Evolutionary conservation across 495 filamentous ascomycete species (phyloP).

Genomic region (Beverwykella pulmonaria): DNA sequence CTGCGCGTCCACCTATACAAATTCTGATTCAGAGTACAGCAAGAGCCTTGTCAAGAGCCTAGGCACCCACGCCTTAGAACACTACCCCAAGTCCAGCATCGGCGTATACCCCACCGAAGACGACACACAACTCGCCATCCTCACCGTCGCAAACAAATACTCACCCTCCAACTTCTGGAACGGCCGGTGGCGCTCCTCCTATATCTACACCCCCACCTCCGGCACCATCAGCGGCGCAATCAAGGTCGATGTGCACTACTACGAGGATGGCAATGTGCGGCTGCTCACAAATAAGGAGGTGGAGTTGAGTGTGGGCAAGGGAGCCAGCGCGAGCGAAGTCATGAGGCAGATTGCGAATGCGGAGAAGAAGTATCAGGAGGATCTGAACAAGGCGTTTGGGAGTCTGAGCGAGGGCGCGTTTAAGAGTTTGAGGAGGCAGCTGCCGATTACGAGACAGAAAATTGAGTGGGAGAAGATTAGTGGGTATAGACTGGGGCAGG

Average conservation of each 20-base stretch:
- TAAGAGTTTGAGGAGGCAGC: slow-evolving; percentile 86
- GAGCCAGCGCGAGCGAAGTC: slow-evolving; percentile 66
- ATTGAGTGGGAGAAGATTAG: slow-evolving; percentile 99
- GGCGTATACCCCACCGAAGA: slow-evolving; percentile 79
- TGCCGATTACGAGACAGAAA: slow-evolving; percentile 97
- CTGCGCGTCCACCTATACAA: too few relatives aligned
- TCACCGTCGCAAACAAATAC: slow-evolving; percentile 93
- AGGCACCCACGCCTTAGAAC: slow-evolving; percentile 76
- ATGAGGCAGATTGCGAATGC: slow-evolving; percentile 70
- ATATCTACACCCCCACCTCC: slow-evolving; percentile 70
- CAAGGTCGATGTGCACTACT: slow-evolving; percentile 95
- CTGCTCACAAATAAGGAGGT: slow-evolving; percentile 82
- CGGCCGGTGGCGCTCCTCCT: slow-evolving; percentile 90
- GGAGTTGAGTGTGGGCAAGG: slow-evolving; percentile 55
- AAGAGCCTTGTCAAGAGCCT: slow-evolving; percentile 81
- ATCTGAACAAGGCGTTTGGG: slow-evolving; percentile 87
- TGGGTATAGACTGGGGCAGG: slow-evolving; percentile 72
- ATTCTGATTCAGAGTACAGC: slow-evolving; percentile 45
- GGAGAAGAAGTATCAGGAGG: slow-evolving; percentile 95
- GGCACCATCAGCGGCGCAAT: slow-evolving; percentile 66
- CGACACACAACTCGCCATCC: slow-evolving; percentile 73
- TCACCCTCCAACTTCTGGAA: slow-evolving; percentile 98
- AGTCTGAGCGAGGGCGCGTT: slow-evolving; percentile 90
- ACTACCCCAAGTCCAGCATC: slow-evolving; percentile 80
- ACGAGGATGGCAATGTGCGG: slow-evolving; percentile 98